phyloP scores from a whole-genome alignment of 2,329 filamentous ascomycete species.

The Colletotrichum agaves region DNA sequence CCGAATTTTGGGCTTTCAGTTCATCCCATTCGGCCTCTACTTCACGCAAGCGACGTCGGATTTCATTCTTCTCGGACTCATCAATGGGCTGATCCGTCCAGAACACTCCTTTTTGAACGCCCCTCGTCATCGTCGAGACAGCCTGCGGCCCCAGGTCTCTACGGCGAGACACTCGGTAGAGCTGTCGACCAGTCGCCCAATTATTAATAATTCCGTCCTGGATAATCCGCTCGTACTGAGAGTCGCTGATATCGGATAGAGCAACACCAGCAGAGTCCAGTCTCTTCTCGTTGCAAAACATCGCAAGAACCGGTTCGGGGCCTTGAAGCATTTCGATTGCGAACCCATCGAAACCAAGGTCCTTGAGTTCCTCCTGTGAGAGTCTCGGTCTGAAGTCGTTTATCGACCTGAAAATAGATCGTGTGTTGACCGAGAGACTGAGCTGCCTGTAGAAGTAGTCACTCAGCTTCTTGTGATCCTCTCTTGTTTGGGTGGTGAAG shows the following conservation, averaged over 20 bases:
- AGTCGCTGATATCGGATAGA: slow-evolving; percentile 70
- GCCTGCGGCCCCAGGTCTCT: slow-evolving; percentile 83
- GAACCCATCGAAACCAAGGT: slow-evolving; percentile 80
- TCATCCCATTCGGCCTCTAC: slow-evolving; percentile 53
- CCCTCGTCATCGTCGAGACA: slow-evolving; percentile 73
- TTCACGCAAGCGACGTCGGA: slow-evolving; percentile 65
- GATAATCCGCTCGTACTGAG: slow-evolving; percentile 75
- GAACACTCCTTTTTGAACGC: slow-evolving; percentile 68
- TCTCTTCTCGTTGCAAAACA: slow-evolving; percentile 81
- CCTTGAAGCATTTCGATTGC: slow-evolving; percentile 83
- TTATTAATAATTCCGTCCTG: slow-evolving; percentile 66
- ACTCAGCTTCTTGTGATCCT: slow-evolving; percentile 80
- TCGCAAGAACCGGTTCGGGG: slow-evolving; percentile 84
- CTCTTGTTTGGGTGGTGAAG: slow-evolving; percentile 80
- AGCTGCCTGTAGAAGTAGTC: slow-evolving; percentile 71
- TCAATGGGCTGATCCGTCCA: slow-evolving; percentile 87
- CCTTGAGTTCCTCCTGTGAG: slow-evolving; percentile 62
- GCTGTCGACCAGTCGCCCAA: slow-evolving; percentile 76
- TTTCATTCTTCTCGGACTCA: slow-evolving; percentile 67
- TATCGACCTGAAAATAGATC: slow-evolving; percentile 67
- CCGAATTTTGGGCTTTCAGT: slow-evolving; percentile 55
- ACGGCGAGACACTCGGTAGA: slow-evolving; percentile 75
- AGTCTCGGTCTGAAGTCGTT: slow-evolving; percentile 66
- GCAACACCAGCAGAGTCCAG: slow-evolving; percentile 77
- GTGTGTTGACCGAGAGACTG: slow-evolving; percentile 77